A percentile compares a stretch with the other conserved stretches of the same genome.
Conservation (phyloP, 352 stramenopile species). For the Phytophthora nicotianae region DNA sequence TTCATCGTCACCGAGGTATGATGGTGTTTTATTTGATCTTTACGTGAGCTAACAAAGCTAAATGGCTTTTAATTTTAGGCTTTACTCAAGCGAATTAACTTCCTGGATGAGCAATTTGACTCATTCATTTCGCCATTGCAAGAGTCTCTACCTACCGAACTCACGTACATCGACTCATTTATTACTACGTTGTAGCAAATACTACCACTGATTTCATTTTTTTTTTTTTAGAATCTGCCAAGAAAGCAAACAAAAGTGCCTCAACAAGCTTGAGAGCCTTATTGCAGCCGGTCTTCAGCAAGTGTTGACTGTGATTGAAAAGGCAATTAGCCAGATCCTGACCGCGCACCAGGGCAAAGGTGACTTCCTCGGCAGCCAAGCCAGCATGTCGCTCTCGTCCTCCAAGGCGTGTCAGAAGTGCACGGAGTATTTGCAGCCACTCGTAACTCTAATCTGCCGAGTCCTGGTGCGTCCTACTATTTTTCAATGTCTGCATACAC, state of each 20-base stretch:
- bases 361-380: conserved; percentile 78
- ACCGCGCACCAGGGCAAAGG: conserved; percentile 65
- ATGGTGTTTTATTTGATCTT: no score
- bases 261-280: conserved; percentile 64
- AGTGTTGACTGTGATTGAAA: conserved; percentile 70
- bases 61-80: conserved; percentile 29
- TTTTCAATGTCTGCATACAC: not conserved
- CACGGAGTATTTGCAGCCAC: conserved; percentile 71
- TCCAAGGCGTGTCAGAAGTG: conserved; percentile 73
- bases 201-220: not conserved
- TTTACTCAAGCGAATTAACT: conserved; percentile 62
- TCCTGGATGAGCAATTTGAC: conserved; percentile 71
- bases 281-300: conserved; percentile 58
- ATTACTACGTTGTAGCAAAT: not conserved
- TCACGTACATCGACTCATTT: conserved; percentile 51
- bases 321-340: conserved; percentile 55
- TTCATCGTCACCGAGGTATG: conserved; percentile 69
- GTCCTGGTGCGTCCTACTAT: conserved; percentile 66
- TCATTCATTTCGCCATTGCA: conserved; percentile 42
- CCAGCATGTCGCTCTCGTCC: conserved; percentile 74
- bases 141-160: conserved; percentile 62
- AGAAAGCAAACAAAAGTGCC: conserved; percentile 72
- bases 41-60: no score
- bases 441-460: conserved; percentile 52
- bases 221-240: conserved; percentile 63